phyloP scores from a whole-genome alignment of 441 rosid species.

The Hura crepitans region DNA sequence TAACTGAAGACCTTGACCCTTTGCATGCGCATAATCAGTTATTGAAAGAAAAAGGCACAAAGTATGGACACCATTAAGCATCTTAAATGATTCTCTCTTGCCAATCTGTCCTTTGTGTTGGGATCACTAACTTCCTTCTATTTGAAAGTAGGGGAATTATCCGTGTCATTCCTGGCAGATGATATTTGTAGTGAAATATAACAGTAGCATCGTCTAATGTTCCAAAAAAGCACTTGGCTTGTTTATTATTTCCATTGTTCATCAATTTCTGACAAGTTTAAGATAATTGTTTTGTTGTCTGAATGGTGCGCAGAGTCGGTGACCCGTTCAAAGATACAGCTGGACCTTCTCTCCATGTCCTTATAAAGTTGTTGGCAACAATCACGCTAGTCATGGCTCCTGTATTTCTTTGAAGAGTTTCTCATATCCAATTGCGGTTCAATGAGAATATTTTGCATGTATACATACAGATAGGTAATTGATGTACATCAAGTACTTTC shows the following conservation, averaged over 20 bases:
- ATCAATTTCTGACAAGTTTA: background rate
- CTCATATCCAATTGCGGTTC: constrained; percentile 22
- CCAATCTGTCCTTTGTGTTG: background rate
- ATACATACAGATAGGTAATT: constrained; percentile 23
- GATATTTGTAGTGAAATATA: background rate
- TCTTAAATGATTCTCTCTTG: background rate
- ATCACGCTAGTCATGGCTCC: constrained; percentile 84
- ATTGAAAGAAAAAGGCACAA: background rate
- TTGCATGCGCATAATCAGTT: background rate
- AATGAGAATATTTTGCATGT: constrained; percentile 17
- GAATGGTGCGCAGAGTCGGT: constrained; percentile 69
- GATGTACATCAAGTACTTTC: constrained; percentile 2
- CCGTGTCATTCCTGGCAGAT: background rate
- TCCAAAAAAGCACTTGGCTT: no score
- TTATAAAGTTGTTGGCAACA: constrained; percentile 94
- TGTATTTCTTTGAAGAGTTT: constrained; percentile 45
- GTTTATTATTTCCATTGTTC: background rate
- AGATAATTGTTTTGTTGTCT: background rate
- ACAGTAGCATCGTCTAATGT: no score
- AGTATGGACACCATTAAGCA: background rate
- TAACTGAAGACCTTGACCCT: background rate
- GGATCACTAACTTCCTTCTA: background rate
- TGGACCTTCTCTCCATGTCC: constrained; percentile 94
- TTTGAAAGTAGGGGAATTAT: background rate
- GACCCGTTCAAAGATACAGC: constrained; percentile 99